phyloP scores from a whole-genome alignment of 257 asterid genomes.

The Solanum ossicruentum region DNA sequence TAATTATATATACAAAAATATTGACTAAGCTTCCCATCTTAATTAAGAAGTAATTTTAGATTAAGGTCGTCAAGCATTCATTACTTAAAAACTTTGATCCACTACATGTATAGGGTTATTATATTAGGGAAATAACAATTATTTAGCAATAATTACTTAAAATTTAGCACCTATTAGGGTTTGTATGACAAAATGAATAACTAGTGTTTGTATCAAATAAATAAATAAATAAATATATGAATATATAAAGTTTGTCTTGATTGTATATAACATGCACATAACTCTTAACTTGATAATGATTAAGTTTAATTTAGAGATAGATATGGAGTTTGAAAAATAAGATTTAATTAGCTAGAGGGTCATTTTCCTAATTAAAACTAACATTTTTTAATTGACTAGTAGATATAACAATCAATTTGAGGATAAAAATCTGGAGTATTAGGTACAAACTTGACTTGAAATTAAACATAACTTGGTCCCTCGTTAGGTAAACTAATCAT shows the following conservation, averaged over 20 bases:
- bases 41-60: too few relatives aligned
- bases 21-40: too few relatives aligned
- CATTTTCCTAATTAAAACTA: neutral
- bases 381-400: neutral
- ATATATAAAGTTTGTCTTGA: neutral
- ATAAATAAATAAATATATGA: neutral
- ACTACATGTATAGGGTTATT: too few relatives aligned
- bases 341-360: neutral
- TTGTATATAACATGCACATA: neutral
- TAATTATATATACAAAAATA: too few relatives aligned
- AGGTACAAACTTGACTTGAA: neutral
- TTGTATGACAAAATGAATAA: neutral
- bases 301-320: neutral
- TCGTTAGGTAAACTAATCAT: neutral
- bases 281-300: neutral
- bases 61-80: too few relatives aligned
- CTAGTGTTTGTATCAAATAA: neutral
- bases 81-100: too few relatives aligned
- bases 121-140: neutral
- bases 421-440: neutral
- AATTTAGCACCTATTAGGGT: neutral
- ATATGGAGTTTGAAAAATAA: neutral
- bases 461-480: neutral
- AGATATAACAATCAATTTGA: neutral
- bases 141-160: neutral